Conservation (phyloP, 768 basidiomycete genomes). For the Dentipellis sp. region DNA sequence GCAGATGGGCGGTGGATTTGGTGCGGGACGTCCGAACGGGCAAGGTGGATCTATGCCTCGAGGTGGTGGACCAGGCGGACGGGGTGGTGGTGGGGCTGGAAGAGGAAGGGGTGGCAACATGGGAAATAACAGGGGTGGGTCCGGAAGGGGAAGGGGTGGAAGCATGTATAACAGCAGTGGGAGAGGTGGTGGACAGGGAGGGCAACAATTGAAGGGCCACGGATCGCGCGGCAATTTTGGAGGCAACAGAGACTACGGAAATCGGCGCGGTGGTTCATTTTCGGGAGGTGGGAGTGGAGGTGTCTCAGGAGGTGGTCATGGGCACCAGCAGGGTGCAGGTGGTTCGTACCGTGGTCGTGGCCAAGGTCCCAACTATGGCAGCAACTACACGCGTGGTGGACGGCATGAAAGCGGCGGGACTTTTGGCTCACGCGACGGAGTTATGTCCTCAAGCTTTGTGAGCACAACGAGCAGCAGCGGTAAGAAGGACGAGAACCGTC, state of each 20-base stretch:
- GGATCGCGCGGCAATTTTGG: conserved; percentile 58
- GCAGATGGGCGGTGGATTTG: conserved; percentile 20
- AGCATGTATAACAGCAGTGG: conserved; percentile 28
- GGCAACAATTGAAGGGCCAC: conserved; percentile 45
- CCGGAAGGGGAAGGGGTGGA: conserved; percentile 27
- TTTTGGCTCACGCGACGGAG: conserved; percentile 35
- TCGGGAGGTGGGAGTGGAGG: conserved; percentile 33
- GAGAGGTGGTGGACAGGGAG: conserved; percentile 35
- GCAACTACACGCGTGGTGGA: conserved; percentile 25
- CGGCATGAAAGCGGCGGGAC: conserved; percentile 29
- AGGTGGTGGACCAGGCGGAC: conserved; percentile 34
- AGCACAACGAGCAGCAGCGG: conserved; percentile 27
- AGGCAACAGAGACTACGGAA: conserved; percentile 48
- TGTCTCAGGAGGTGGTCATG: conserved; percentile 27
- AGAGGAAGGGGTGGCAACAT: conserved; percentile 43
- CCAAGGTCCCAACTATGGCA: conserved; percentile 36
- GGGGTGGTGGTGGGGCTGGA: conserved; percentile 26
- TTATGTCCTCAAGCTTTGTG: conserved; percentile 13
- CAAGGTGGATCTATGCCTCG: conserved; percentile 29
- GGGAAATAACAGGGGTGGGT: conserved; percentile 30
- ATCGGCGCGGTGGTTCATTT: conserved; percentile 61
- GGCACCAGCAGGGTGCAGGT: conserved; percentile 16
- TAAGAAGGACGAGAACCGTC: conserved; percentile 83
- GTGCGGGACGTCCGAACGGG: conserved; percentile 29
- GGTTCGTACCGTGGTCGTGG: conserved; percentile 48